Evolutionary conservation across 2,329 filamentous ascomycete genomes (phyloP).

Genomic region (Ramularia endophylla): DNA sequence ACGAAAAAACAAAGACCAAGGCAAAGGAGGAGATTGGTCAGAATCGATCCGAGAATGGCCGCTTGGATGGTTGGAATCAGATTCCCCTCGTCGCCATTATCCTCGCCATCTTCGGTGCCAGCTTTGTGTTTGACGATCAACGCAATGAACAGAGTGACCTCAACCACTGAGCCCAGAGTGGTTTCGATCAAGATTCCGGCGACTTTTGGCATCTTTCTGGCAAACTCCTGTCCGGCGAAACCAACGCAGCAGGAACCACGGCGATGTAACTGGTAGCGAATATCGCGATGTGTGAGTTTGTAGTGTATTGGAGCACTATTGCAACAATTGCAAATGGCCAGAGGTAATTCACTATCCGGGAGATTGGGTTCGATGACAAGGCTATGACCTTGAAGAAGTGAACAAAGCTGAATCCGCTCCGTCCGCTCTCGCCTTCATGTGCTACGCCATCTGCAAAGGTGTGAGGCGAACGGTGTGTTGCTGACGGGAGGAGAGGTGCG

Average conservation of each 20-base stretch:
- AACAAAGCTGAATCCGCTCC: constrained; percentile 38
- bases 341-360: constrained; percentile 42
- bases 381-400: constrained; percentile 41
- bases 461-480: constrained; percentile 9
- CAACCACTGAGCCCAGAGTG: constrained; percentile 63
- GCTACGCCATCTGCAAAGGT: constrained; percentile 17
- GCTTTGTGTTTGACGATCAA: constrained; percentile 44
- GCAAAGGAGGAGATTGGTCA: constrained; percentile 75
- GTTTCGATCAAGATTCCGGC: constrained; percentile 51
- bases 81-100: constrained; percentile 27
- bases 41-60: constrained; percentile 75
- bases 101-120: constrained; percentile 11
- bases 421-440: constrained; percentile 41
- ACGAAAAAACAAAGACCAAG: constrained; percentile 68
- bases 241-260: constrained; percentile 46
- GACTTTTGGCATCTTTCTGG: constrained; percentile 69
- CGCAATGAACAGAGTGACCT: constrained; percentile 75
- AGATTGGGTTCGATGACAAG: constrained; percentile 40
- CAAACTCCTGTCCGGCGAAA: constrained; percentile 63
- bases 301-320: constrained; percentile 43
- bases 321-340: constrained; percentile 46
- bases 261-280: constrained; percentile 46
- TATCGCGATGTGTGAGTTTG: constrained; percentile 36
- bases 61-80: constrained; percentile 60
- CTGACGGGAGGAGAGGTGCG: constrained; percentile 9